These are phyloP conservation scores for Candida saitoana DNA, from an alignment of 805 yeast genomes.

Conservation along the genomic window DNA sequence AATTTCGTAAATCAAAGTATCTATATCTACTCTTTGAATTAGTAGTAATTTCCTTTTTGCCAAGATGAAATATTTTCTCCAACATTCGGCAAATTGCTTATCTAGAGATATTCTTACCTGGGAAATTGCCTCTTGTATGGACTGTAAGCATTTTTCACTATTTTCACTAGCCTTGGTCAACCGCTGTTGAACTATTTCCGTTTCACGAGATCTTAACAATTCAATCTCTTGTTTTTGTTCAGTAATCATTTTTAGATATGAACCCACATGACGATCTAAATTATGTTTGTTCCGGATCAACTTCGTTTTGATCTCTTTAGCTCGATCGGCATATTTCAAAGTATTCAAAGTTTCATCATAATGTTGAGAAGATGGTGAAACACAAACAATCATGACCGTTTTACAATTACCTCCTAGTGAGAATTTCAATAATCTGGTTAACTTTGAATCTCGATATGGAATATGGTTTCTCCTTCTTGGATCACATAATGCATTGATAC, in stretches of 20 bases:
- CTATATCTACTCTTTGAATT: conserved; percentile 39
- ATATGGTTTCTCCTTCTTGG: conserved; percentile 64
- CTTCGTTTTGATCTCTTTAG: conserved; percentile 85
- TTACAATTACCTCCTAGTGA: conserved; percentile 93
- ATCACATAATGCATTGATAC: conserved; percentile 88
- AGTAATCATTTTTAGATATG: conserved; percentile 77
- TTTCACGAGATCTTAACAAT: conserved; percentile 56
- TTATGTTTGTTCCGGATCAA: conserved; percentile 68
- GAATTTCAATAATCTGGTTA: conserved; percentile 81
- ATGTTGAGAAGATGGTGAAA: conserved; percentile 81
- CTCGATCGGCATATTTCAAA: conserved; percentile 85
- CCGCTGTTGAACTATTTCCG: conserved; percentile 35
- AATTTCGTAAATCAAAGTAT: conserved; percentile 17
- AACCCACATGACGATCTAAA: conserved; percentile 78
- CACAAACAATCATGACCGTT: conserved; percentile 94
- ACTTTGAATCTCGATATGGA: conserved; percentile 87
- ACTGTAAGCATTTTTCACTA: conserved; percentile 35
- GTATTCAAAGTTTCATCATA: conserved; percentile 93
- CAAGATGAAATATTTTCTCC: conserved; percentile 39
- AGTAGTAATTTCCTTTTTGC: conserved; percentile 46
- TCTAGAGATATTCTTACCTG: conserved; percentile 38
- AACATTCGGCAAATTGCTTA: conserved; percentile 41
- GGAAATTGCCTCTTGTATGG: conserved; percentile 40
- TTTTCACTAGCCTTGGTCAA: conserved; percentile 29
- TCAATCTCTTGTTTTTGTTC: conserved; percentile 75